Base-by-base conservation (phyloP, 139 green algal genomes). In the Ulvella scutata region DNA sequence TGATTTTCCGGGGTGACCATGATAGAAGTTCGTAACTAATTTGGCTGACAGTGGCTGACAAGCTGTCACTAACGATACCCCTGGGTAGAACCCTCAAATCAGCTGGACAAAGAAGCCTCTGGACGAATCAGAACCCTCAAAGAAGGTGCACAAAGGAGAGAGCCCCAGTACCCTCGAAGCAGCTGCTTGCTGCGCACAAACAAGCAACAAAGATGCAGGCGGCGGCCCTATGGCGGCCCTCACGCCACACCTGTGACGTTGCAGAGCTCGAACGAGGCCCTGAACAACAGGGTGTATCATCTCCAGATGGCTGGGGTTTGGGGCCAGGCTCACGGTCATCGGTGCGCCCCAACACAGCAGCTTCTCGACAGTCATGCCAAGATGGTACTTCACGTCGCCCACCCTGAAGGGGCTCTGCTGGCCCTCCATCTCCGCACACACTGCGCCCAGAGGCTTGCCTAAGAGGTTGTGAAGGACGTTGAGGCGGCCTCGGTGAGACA, bases 281-380 rank as follows among this genome's bases (percentile, higher is more conserved):
- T 87, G 72, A 9, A 96, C 87, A 23, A 96, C 90, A 0, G 90
- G 83, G 38, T 79, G 78, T 13, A 96, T 84, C 29, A 81, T 81
- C 77, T 94, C 89, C 62, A 94, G 78, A 44, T 94, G 89, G 78
- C 78, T 87, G 17, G 90, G 90, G 74, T 95, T 95, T 26, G 87
- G 83, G n/a, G 85, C 85, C 37, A 91, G 78, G 37, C 40, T 82
- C 23, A 91, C 29, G 7, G 43, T 37, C 4, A 89, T 74, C 4
- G 38, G 20, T 23, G 61, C 38, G 44, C 59, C 39, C 61, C 43
- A 17, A 38, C 67, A 61, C 61, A 59, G 38, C 72, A 74, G 9
- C 38, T 36, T 36, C 72, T 73, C 77, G 76, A n/a, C 33, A 85
- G 43, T 3, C 43, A 81, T n/a, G 35, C 86, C 87, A 28, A 88